Evolutionary conservation across 148 eudicot species (phyloP).

Genomic region (Cornus florida): DNA sequence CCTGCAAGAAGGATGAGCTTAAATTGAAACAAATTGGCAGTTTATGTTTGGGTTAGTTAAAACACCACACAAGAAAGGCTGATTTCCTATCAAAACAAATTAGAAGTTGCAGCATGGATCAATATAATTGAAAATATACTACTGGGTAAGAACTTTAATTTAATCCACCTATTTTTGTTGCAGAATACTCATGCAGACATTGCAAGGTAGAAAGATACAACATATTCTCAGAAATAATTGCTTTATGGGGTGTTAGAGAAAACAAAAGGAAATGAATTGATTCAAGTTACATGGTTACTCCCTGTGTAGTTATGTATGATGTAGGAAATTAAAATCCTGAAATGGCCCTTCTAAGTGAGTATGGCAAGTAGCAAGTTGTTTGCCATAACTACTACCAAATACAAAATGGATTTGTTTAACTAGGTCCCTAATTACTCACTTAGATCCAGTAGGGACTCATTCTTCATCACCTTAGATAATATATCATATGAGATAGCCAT

Average conservation of each 20-base stretch:
- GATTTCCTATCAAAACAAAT: neutral
- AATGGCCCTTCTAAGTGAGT: neutral
- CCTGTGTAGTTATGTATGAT: neutral
- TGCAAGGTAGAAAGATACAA: too few species aligned
- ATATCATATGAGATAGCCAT: neutral
- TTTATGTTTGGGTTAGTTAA: neutral
- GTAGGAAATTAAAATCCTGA: neutral
- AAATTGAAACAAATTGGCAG: neutral
- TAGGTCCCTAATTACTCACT: neutral
- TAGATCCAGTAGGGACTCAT: neutral
- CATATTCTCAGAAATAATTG: too few species aligned
- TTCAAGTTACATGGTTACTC: neutral
- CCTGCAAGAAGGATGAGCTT: slow-evolving; percentile 35
- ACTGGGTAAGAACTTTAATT: neutral
- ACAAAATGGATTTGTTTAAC: neutral
- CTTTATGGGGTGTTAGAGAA: too few species aligned
- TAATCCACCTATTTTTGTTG: too few species aligned
- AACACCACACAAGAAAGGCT: neutral
- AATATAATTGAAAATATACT: neutral
- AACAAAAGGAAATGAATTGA: neutral
- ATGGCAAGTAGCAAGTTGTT: neutral
- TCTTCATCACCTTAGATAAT: neutral
- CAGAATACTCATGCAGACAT: too few species aligned
- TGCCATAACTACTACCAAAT: neutral
- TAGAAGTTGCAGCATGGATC: neutral